These are phyloP conservation scores for Geotrichum carabidarum DNA, from an alignment of 1,139 yeast species.

Conservation along the genomic window DNA sequence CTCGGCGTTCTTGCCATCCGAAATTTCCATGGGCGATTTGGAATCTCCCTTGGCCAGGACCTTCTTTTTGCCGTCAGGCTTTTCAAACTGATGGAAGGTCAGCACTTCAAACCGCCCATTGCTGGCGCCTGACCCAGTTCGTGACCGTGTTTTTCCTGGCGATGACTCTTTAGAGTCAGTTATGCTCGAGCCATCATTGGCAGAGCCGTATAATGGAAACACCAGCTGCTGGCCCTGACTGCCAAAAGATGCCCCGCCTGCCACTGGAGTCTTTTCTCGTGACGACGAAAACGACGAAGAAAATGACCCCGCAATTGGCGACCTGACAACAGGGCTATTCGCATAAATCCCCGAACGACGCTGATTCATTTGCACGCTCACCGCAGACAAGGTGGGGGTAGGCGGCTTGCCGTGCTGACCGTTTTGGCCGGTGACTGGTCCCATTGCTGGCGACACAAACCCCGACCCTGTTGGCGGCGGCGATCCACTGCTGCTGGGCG, in stretches of 20 bases:
- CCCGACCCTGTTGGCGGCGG: conserved; percentile 6
- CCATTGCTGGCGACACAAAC: background rate
- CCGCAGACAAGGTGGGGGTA: background rate
- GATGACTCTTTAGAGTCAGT: conserved; percentile 4
- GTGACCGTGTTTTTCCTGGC: background rate
- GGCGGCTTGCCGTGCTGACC: background rate
- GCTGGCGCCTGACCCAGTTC: background rate
- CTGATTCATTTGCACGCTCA: background rate
- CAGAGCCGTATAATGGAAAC: conserved; percentile 14
- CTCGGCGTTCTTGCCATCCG: background rate
- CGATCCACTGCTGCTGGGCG: conserved; percentile 10
- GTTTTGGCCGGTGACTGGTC: background rate
- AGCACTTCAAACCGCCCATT: conserved; percentile 18
- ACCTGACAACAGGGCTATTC: background rate
- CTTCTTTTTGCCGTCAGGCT: conserved; percentile 11
- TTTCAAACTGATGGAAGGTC: conserved; percentile 18
- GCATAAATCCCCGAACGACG: background rate
- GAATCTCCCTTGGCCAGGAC: background rate
- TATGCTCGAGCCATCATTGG: conserved; percentile 1
- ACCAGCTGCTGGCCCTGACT: conserved; percentile 18
- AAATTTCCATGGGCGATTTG: background rate
- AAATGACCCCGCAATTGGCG: conserved; percentile 13
- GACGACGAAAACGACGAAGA: background rate
- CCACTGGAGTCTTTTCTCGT: background rate
- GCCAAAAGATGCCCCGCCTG: conserved; percentile 14